Conservation (phyloP, 1,284 basidiomycete species). For the Rhodotorula glutinis region DNA sequence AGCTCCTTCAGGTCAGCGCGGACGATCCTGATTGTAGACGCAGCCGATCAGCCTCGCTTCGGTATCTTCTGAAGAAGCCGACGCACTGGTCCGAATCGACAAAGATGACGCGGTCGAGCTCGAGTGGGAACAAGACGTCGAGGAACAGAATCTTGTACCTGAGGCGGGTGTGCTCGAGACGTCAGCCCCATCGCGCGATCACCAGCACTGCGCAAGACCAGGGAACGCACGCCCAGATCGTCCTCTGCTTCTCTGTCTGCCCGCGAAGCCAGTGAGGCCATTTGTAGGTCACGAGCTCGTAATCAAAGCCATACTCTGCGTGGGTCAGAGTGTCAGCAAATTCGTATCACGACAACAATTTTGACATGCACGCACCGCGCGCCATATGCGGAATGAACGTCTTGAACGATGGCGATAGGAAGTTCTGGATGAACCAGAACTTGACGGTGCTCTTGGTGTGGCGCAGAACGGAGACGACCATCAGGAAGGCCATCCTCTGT, state of each 20-base stretch:
- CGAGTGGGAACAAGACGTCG: conserved; percentile 96
- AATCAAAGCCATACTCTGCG: conserved; percentile 84
- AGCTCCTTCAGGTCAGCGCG: conserved; percentile 91
- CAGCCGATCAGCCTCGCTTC: no score
- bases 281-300: conserved; percentile 96
- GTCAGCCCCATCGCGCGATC: background rate
- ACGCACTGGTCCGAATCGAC: conserved; percentile 70
- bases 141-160: conserved; percentile 95
- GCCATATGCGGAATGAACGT: conserved; percentile 45
- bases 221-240: conserved; percentile 76
- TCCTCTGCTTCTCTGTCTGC: conserved; percentile 94
- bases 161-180: background rate
- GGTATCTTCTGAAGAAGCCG: no score
- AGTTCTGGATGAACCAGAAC: conserved; percentile 99
- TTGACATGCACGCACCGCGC: conserved; percentile 4
- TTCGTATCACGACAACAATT: background rate
- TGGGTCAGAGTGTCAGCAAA: conserved; percentile 65
- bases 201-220: background rate
- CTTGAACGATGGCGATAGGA: conserved; percentile 94
- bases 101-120: conserved; percentile 93
- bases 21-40: conserved; percentile 66
- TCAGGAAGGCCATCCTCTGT: conserved; percentile 93
- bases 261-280: conserved; percentile 97
- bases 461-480: conserved; percentile 91
- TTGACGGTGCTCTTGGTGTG: conserved; percentile 93